A percentile compares a stretch with the other conserved stretches of the same genome.
These are phyloP conservation scores for Calcarisporium arbuscula DNA, from an alignment of 2,329 filamentous ascomycete species.

Conservation along the genomic window DNA sequence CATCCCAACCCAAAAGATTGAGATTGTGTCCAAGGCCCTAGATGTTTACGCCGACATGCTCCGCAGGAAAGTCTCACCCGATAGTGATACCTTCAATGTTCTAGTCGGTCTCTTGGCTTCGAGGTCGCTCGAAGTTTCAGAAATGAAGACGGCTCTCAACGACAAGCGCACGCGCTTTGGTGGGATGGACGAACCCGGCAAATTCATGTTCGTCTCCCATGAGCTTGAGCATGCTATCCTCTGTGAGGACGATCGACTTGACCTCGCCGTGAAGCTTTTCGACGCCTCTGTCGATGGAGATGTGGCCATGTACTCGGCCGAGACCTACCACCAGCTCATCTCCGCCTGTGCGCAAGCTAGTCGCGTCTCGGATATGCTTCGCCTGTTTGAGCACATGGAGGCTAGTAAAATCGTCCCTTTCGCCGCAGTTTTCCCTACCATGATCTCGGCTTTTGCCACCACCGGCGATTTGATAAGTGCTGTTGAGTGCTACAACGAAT, in stretches of 20 bases:
- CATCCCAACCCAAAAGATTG: slow-evolving; percentile 69
- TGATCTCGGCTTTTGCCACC: slow-evolving; percentile 90
- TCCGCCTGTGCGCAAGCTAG: slow-evolving; percentile 79
- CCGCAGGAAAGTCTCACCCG: slow-evolving; percentile 71
- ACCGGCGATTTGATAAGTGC: slow-evolving; percentile 78
- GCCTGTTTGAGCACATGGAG: slow-evolving; percentile 90
- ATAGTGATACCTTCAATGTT: slow-evolving; percentile 81
- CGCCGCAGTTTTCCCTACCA: slow-evolving; percentile 77
- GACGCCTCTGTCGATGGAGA: slow-evolving; percentile 62
- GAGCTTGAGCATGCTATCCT: slow-evolving; percentile 83
- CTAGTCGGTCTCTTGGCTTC: slow-evolving; percentile 76
- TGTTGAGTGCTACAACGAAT: slow-evolving; percentile 92
- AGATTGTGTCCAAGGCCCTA: slow-evolving; percentile 83
- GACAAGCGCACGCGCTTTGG: slow-evolving; percentile 80
- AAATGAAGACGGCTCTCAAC: slow-evolving; percentile 67
- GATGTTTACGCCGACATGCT: slow-evolving; percentile 98
- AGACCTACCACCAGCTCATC: slow-evolving; percentile 81
- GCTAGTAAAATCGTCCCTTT: slow-evolving; percentile 64
- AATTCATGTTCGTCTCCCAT: slow-evolving; percentile 83
- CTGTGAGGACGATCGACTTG: slow-evolving; percentile 78
- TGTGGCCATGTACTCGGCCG: slow-evolving; percentile 63
- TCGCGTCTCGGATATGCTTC: slow-evolving; percentile 80
- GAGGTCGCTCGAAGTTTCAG: slow-evolving; percentile 71
- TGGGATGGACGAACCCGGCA: slow-evolving; percentile 74
- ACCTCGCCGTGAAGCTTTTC: slow-evolving; percentile 81